Evolutionary conservation across 2,329 filamentous ascomycete species (phyloP).

Genomic region (Fusarium algeriense): DNA sequence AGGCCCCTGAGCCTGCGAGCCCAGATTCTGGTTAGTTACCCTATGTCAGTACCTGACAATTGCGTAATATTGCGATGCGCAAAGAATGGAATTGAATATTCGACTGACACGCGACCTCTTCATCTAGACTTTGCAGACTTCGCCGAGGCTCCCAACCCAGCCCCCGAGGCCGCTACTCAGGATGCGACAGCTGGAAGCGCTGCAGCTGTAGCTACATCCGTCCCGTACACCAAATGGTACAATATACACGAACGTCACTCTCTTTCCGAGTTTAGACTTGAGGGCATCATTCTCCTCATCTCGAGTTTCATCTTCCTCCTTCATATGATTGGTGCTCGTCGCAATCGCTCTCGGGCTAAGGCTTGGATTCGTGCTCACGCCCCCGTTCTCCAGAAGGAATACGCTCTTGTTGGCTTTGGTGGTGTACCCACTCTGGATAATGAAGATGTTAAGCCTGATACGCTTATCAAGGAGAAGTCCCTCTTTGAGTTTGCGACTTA

Average conservation of each 20-base stretch:
- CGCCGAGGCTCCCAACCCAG: constrained; percentile 79
- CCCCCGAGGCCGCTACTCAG: constrained; percentile 62
- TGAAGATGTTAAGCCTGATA: constrained; percentile 52
- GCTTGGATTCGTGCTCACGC: constrained; percentile 84
- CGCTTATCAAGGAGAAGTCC: constrained; percentile 84
- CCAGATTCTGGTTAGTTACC: constrained; percentile 73
- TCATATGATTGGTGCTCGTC: constrained; percentile 83
- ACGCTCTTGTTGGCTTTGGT: constrained; percentile 86
- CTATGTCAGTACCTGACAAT: neutral
- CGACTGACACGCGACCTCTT: constrained; percentile 46
- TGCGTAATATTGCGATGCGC: constrained; percentile 36
- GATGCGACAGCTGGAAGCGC: constrained; percentile 61
- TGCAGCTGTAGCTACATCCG: constrained; percentile 58
- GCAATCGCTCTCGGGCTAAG: constrained; percentile 84
- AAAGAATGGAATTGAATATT: constrained; percentile 13
- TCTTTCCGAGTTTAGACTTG: constrained; percentile 85
- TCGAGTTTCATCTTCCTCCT: constrained; percentile 80
- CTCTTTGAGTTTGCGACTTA: constrained; percentile 89
- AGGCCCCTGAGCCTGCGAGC: constrained; percentile 63
- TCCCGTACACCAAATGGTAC: constrained; percentile 95
- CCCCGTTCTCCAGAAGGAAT: constrained; percentile 81
- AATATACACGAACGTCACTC: constrained; percentile 92
- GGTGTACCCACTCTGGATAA: constrained; percentile 64
- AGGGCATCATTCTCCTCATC: constrained; percentile 83
- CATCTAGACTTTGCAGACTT: constrained; percentile 91